These are phyloP conservation scores for Ottelia alismoides DNA, from an alignment of 106 monocot species.

Conservation along the genomic window DNA sequence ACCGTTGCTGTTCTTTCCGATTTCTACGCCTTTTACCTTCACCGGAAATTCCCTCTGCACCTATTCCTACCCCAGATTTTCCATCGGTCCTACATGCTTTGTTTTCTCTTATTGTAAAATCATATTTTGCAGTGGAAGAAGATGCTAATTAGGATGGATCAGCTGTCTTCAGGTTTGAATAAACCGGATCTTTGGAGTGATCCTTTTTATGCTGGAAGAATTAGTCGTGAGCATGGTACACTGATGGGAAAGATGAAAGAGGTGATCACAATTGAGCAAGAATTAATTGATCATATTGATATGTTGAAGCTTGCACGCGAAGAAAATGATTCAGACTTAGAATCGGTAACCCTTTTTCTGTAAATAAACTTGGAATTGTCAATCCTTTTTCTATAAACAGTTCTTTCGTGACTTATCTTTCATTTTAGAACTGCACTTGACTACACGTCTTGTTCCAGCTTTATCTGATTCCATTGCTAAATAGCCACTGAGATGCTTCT, in stretches of 20 bases:
- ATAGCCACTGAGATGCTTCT: too few relatives aligned
- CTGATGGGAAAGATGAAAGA: constrained; percentile 77
- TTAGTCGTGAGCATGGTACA: constrained; percentile 88
- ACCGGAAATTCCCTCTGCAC: too few relatives aligned
- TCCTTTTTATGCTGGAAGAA: constrained; percentile 61
- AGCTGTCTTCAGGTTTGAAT: constrained; percentile 44
- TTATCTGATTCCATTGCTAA: neutral
- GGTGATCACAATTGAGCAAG: constrained; percentile 64
- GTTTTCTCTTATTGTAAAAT: too few relatives aligned
- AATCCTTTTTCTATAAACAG: neutral
- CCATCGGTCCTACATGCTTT: too few relatives aligned
- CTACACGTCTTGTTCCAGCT: too few relatives aligned
- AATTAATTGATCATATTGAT: constrained; percentile 91
- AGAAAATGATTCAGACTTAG: constrained; percentile 72
- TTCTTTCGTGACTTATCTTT: neutral
- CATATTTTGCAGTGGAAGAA: constrained; percentile 76
- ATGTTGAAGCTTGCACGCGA: constrained; percentile 90
- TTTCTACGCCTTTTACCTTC: too few relatives aligned
- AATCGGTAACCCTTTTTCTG: constrained; percentile 42
- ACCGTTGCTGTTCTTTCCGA: too few relatives aligned
- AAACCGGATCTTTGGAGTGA: constrained; percentile 90
- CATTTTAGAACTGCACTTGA: neutral
- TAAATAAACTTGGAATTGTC: neutral
- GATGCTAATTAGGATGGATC: constrained; percentile 42
- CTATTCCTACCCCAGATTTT: too few relatives aligned